Conservation (phyloP, 1,284 basidiomycete genomes). For the Rhodotorula sp. region DNA sequence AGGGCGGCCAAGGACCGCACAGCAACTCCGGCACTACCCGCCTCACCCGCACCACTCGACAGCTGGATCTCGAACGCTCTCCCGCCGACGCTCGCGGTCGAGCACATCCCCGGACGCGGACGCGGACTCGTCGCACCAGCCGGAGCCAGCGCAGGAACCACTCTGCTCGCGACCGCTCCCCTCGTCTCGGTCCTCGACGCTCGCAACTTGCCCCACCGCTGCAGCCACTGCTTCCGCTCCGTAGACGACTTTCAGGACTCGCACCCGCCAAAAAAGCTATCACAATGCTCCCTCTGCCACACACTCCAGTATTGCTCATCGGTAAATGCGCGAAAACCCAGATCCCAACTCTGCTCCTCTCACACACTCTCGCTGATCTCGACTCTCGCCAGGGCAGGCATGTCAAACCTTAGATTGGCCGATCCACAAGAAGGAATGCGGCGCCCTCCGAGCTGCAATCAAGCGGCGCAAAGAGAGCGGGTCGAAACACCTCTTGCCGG, state of each 20-base stretch:
- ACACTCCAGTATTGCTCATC: constrained; percentile 67
- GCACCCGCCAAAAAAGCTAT: not conserved
- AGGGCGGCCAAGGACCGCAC: not conserved
- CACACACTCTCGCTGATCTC: not conserved
- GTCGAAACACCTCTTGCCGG: constrained; percentile 54
- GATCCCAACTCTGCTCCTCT: too few relatives aligned
- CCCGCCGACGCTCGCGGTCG: constrained; percentile 14
- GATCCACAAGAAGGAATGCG: constrained; percentile 72
- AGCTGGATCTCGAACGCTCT: constrained; percentile 9
- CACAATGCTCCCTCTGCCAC: constrained; percentile 65
- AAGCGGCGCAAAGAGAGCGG: constrained; percentile 23
- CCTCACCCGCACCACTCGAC: too few relatives aligned
- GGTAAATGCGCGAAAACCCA: constrained; percentile 47
- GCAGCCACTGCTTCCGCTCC: constrained; percentile 63
- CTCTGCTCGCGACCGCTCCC: constrained; percentile 60
- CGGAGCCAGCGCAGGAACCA: constrained; percentile 55
- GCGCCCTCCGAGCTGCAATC: constrained; percentile 53
- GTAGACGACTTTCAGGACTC: constrained; percentile 40
- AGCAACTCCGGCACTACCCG: too few relatives aligned
- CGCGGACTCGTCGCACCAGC: constrained; percentile 17
- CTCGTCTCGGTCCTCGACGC: constrained; percentile 66
- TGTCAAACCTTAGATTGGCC: constrained; percentile 78
- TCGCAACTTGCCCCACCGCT: constrained; percentile 61
- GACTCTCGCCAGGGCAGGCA: constrained; percentile 51
- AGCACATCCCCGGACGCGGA: constrained; percentile 3